Evolutionary conservation across 2,329 filamentous ascomycete species (phyloP), one percentile per base, ranked within the genome.

Genomic region (Alternaria novae-zelandiae): DNA sequence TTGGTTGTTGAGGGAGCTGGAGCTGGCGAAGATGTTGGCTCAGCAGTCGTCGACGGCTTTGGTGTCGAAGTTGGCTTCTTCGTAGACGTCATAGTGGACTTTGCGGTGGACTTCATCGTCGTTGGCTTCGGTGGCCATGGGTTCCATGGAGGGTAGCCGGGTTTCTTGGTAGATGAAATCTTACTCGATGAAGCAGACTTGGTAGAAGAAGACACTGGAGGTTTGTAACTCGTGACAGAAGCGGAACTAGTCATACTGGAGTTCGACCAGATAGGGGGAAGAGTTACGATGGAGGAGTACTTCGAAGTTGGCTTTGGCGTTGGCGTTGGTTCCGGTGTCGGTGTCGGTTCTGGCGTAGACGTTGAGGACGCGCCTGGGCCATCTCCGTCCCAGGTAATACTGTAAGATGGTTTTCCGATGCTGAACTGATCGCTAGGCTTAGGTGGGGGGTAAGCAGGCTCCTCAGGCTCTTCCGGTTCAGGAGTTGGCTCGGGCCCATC

Each of bases 111-210:
- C 21, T 53, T 57, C n/a, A 57, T 49, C 9, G 54, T 61, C 6
- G 63, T 64, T 20, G 67, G 55, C 13, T 55, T 65, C n/a, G 65
- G 58, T 41, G 59, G 55, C 65, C 57, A 54, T 20, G 67, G 54
- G 23, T 54, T 47, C 55, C 66, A 66, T n/a, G 61, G 46, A 20
- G 57, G 57, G 13, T 64, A 54, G 41, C 50, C 32, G 10, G 65
- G 65, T 20, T 69, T 64, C 51, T 64, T 70, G 45, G 63, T 68
- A 15, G 65, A 66, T 4, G 57, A 60, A 11, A 47, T 23, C 25
- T 51, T 56, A 21, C 21, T 30, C 3, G 51, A 56, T 23, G 57
- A 56, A 11, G 36, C n/a, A 44, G 51, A 26, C 6, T 60, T 46
- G 21, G 21, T 45, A 46, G 17, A 49, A 43, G 57, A 44, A 44